phyloP scores from a whole-genome alignment of 2,329 filamentous ascomycete species.

The Pyrenochaeta sp. region DNA sequence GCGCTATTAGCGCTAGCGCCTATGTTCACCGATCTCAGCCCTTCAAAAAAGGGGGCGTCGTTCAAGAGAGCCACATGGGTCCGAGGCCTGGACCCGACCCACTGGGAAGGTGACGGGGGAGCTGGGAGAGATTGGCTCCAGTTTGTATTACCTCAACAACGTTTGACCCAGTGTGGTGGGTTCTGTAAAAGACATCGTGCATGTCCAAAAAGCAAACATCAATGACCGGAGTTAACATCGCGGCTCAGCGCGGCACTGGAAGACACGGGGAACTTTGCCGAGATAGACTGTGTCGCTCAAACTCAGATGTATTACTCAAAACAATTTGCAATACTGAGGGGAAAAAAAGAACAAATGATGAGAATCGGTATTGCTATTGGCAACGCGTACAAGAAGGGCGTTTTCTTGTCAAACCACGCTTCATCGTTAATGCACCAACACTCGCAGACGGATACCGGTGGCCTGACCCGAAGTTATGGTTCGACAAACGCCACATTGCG shows the following conservation, averaged over 20 bases:
- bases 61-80: not conserved
- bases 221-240: not conserved
- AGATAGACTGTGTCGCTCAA: not conserved
- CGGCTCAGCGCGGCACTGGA: no score
- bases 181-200: not conserved
- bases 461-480: not conserved
- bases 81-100: not conserved
- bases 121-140: not conserved
- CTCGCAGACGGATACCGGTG: not conserved
- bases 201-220: not conserved
- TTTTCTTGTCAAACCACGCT: not conserved
- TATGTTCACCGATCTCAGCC: not conserved
- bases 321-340: no score
- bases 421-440: not conserved
- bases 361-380: no score
- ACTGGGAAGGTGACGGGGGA: not conserved
- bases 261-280: not conserved
- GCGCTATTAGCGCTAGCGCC: not conserved
- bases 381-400: no score
- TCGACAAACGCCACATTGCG: not conserved
- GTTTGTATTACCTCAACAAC: constrained; percentile 1
- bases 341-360: no score
- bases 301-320: not conserved
- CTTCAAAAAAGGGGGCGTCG: not conserved
- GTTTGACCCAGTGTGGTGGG: not conserved